Percentiles rank a stretch among this genome's conserved stretches.
Conservation (phyloP, 306 rosid species). For the Rosa rugosa region DNA sequence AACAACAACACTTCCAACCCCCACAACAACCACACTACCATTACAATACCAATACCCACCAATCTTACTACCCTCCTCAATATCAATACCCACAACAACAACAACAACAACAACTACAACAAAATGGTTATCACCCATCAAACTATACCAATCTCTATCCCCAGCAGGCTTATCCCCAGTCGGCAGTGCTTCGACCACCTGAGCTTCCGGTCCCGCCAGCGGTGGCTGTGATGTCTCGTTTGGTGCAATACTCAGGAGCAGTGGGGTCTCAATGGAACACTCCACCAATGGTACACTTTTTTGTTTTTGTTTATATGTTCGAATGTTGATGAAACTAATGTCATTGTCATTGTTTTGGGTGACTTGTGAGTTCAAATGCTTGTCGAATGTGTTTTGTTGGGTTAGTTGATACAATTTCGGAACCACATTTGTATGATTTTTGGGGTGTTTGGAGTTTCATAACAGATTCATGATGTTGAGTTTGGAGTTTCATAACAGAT, state of each 20-base stretch:
- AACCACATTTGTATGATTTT: neutral
- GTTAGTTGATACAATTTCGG: neutral
- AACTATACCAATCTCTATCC: neutral
- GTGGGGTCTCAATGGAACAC: neutral
- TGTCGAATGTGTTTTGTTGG: neutral
- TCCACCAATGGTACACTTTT: conserved; percentile 1
- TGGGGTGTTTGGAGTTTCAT: neutral
- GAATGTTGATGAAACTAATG: neutral
- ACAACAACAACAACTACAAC: neutral
- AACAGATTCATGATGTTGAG: neutral
- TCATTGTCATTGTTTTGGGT: neutral
- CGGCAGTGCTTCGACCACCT: neutral
- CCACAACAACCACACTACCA: neutral
- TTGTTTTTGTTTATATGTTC: neutral
- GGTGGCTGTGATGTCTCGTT: neutral
- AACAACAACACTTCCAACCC: neutral
- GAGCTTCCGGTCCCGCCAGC: neutral
- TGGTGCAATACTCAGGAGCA: neutral
- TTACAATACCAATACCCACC: neutral
- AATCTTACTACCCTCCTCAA: neutral
- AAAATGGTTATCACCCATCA: neutral
- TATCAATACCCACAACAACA: neutral
- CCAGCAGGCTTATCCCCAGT: neutral
- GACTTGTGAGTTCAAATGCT: neutral
- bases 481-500: neutral